Evolutionary conservation across 805 yeast genomes (phyloP).

Genomic region (Candida ficus): DNA sequence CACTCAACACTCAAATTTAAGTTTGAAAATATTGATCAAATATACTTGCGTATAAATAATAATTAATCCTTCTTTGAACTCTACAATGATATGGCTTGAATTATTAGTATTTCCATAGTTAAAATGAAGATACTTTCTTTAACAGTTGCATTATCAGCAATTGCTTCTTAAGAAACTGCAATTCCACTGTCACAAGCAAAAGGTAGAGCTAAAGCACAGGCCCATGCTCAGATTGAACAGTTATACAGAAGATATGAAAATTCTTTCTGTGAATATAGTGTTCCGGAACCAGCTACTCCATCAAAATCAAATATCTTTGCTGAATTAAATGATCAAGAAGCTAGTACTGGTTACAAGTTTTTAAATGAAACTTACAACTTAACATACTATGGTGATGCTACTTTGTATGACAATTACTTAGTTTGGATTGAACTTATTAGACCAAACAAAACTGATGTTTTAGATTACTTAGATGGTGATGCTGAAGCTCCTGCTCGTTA

Average conservation of each 20-base stretch:
- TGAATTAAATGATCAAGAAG: constrained; percentile 18
- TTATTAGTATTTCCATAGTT: no score
- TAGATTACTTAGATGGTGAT: constrained; percentile 18
- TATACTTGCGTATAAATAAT: no score
- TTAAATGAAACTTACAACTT: constrained; percentile 15
- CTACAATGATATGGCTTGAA: no score
- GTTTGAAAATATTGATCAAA: no score
- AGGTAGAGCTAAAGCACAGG: background rate
- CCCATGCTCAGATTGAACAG: background rate
- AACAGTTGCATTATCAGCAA: no score
- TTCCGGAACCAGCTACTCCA: constrained; percentile 15
- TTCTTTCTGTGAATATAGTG: constrained; percentile 4
- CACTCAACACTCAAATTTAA: no score
- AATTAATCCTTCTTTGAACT: no score
- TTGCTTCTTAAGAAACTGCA: no score
- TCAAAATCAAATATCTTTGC: constrained; percentile 21
- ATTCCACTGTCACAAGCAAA: no score
- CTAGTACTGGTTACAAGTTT: constrained; percentile 13
- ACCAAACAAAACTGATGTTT: constrained; percentile 26
- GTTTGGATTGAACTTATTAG: constrained; percentile 22
- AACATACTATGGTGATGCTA: constrained; percentile 17
- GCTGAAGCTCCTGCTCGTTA: constrained; percentile 19
- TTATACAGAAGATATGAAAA: background rate
- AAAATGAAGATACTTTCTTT: no score
- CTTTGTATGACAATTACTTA: constrained; percentile 20